Base-by-base conservation (phyloP, 495 filamentous ascomycete genomes). In the Barbatosphaeria neglecta region DNA sequence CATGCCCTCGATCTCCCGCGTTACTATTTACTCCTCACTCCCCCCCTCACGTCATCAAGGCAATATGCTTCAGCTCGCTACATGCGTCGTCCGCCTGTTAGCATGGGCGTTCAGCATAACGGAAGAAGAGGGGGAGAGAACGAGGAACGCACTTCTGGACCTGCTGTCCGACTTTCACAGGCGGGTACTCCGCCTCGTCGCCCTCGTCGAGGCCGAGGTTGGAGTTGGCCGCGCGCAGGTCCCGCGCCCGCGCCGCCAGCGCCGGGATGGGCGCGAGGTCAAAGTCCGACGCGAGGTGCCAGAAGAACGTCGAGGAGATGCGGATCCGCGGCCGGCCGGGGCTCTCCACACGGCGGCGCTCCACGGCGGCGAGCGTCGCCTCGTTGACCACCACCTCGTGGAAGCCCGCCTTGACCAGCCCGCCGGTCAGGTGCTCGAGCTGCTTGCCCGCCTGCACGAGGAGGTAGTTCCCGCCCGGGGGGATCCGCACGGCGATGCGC, bases 311-410 rank as follows among this genome's bases (percentile, higher is more conserved):
- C 13, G 63, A 68, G 47, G 62, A 66, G 46, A 74, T 74, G 6
- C 71, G 54, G 3, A 74, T 54, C 3, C 70, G 59, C 22, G 71
- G 71, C 0, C 71, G 55, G 5, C 68, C 63, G 0, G 69, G 66
- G 1, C 60, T 45, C 6, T 61, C 49, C n/a, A 35, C 27, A 20
- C 46, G 51, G 20, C 71, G 65, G 35, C 51, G 37, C 23, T 59
- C 58, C 18, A 73, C 58, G 13, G 61, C 57, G n/a, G 50, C 42
- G 8, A 68, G 40, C 9, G 71, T 74, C 42, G 44, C 35, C 23
- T 68, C 60, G 60, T 67, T 74, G 47, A 74, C 71, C 18, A 74
- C 68, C 1, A 74, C 71, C 61, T 74, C 71, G 62, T 74, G 71
- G 59, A 62, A 74, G 13, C 71, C 71, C 16, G 71, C 71, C 56